These are phyloP conservation scores for Russula compacta DNA, from an alignment of 768 basidiomycete genomes.

Conservation along the genomic window DNA sequence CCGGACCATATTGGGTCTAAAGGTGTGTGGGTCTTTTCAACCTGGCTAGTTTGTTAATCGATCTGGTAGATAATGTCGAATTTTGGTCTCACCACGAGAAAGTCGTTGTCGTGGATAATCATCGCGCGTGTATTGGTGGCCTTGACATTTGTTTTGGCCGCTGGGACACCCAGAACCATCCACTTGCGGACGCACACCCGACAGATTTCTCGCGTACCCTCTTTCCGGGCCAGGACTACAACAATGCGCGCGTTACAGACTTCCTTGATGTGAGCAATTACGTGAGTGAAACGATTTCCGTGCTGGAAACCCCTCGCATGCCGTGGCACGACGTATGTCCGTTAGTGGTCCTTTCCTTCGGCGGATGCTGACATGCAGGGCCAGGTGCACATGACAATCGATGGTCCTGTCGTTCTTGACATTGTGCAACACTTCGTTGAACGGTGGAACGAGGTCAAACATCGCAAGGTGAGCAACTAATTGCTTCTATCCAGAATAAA, in stretches of 20 bases:
- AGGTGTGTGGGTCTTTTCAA: constrained; percentile 28
- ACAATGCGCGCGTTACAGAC: constrained; percentile 80
- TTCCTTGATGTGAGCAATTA: constrained; percentile 74
- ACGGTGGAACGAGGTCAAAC: constrained; percentile 86
- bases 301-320: constrained; percentile 67
- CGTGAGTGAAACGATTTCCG: constrained; percentile 58
- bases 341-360: not conserved
- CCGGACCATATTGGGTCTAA: constrained; percentile 84
- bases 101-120: constrained; percentile 83
- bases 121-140: constrained; percentile 81
- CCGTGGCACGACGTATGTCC: constrained; percentile 89
- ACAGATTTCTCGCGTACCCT: constrained; percentile 73
- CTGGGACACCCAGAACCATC: constrained; percentile 90
- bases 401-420: constrained; percentile 79
- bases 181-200: constrained; percentile 87
- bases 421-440: constrained; percentile 90
- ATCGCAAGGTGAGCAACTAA: constrained; percentile 47
- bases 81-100: constrained; percentile 96
- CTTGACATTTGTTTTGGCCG: constrained; percentile 95
- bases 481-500: not conserved
- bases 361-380: not conserved
- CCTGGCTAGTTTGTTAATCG: not conserved
- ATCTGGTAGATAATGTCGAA: constrained; percentile 52
- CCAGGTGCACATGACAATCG: constrained; percentile 77
- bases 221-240: constrained; percentile 92